Percentiles rank a stretch among this genome's conserved stretches.
These are phyloP conservation scores for Moesziomyces parantarcticus DNA, from an alignment of 1,284 basidiomycete species.

Conservation along the genomic window DNA sequence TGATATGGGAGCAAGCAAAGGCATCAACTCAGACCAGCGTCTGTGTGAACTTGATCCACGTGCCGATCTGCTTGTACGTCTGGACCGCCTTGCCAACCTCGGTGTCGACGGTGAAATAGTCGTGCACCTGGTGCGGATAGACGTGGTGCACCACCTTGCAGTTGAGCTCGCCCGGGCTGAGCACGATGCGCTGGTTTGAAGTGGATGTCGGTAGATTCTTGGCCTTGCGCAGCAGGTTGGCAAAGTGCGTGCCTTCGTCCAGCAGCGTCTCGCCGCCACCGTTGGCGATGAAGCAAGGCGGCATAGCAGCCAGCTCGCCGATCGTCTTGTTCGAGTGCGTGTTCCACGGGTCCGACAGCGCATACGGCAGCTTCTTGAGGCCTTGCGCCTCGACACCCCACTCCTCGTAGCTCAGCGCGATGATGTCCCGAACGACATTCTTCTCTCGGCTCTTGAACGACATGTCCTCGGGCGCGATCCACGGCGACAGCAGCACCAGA, in stretches of 20 bases:
- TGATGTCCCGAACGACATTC: slow-evolving; percentile 54
- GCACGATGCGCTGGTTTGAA: slow-evolving; percentile 28
- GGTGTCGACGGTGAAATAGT: slow-evolving; percentile 53
- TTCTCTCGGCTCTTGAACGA: slow-evolving; percentile 45
- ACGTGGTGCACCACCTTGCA: slow-evolving; percentile 37
- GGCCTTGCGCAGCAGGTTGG: slow-evolving; percentile 51
- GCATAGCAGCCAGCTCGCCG: slow-evolving; percentile 32
- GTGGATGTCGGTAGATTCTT: slow-evolving; percentile 45
- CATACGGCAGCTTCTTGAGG: slow-evolving; percentile 28
- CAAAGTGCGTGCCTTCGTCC: slow-evolving; percentile 49
- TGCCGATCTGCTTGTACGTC: slow-evolving; percentile 46
- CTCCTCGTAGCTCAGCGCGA: slow-evolving; percentile 43
- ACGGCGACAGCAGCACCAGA: slow-evolving; percentile 57
- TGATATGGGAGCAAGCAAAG: neutral
- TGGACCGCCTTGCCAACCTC: slow-evolving; percentile 35
- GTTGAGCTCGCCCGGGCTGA: slow-evolving; percentile 42
- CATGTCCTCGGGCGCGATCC: slow-evolving; percentile 39
- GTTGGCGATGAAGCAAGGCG: slow-evolving; percentile 45
- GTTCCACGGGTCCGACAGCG: slow-evolving; percentile 42
- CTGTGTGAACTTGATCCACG: slow-evolving; percentile 50
- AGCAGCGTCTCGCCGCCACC: slow-evolving; percentile 40
- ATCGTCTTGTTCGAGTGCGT: slow-evolving; percentile 42
- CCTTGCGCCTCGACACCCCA: slow-evolving; percentile 54
- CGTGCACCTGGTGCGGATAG: slow-evolving; percentile 41
- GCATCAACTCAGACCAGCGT: slow-evolving; percentile 26